Evolutionary conservation across 179 eudicot genomes (phyloP).

Genomic region (Heliamphora ciliata): DNA sequence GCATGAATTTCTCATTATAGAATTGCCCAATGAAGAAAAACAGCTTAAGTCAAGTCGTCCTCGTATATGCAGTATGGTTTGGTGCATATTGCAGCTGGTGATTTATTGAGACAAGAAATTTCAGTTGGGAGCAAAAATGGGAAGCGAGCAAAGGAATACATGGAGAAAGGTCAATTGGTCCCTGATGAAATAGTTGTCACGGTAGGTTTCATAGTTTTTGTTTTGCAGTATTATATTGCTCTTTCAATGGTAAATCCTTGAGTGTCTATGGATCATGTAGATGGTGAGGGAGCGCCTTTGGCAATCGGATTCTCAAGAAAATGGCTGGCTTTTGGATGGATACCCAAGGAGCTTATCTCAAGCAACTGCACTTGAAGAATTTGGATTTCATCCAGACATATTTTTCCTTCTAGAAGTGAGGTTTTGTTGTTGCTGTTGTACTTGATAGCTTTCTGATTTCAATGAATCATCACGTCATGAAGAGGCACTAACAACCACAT

Average conservation of each 20-base stretch:
- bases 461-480: not conserved
- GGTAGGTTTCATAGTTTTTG: slow-evolving; percentile 36
- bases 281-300: slow-evolving; percentile 90
- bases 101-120: slow-evolving; percentile 76
- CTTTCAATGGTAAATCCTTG: slow-evolving; percentile 14
- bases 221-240: slow-evolving; percentile 10
- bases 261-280: slow-evolving; percentile 30
- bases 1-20: slow-evolving; percentile 27
- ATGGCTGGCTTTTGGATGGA: slow-evolving; percentile 99
- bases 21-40: slow-evolving; percentile 34
- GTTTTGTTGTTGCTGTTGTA: slow-evolving; percentile 22
- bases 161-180: slow-evolving; percentile 94
- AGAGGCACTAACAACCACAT: not conserved
- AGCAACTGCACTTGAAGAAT: slow-evolving; percentile 74
- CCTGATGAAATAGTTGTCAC: slow-evolving; percentile 92
- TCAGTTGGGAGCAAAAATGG: slow-evolving; percentile 88
- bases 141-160: slow-evolving; percentile 70
- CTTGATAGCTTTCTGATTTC: not conserved
- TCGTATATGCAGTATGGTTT: slow-evolving; percentile 78
- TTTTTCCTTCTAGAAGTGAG: slow-evolving; percentile 95
- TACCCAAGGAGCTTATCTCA: slow-evolving; percentile 95
- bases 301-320: slow-evolving; percentile 72
- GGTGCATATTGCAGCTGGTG: slow-evolving; percentile 97
- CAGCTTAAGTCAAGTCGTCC: slow-evolving; percentile 44
- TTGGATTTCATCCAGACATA: slow-evolving; percentile 74